Base-by-base conservation (phyloP, 331 rosid species). In the Pyrus hybrid region DNA sequence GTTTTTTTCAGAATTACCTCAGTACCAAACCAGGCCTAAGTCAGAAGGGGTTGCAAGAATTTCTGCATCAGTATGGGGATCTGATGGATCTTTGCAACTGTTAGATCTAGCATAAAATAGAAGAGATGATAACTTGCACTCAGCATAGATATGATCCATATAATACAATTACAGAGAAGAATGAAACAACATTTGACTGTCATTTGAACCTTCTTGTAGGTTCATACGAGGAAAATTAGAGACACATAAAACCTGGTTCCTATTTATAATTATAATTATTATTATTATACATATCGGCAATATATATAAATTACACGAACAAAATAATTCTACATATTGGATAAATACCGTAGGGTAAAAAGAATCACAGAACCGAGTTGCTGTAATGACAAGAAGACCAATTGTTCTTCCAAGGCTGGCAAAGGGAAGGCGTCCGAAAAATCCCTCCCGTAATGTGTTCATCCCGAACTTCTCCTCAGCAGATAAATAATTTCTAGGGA, bases 331-430 rank as follows among this genome's bases (percentile, higher is more conserved):
- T 54, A 72, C 83, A 76, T 73, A 62, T 11, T 41, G 35, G 68
- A 18, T 49, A 16, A 49, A 37, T 49, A 49, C n/a, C 56, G n/a
- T 51, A 32, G 74, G 80, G 65, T n/a, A 37, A 53, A 85, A 91
- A 86, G 91, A 92, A 89, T 90, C 78, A 75, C 80, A 78, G 76
- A 73, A 67, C 33, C 68, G 17, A 75, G 45, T 49, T 81, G 84
- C 78, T 49, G 13, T 13, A 12, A 68, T 41, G 71, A 64, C 81
- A 77, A 85, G 80, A 73, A 14, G 82, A 33, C 73, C 63, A 63
- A 56, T 68, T 83, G 81, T 79, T 64, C 64, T 10, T 74, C 76
- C 60, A 72, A 75, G 88, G 78, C 56, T 49, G 21, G 20, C 56
- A 6, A 49, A 2, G 56, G 56, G 9, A 49, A 49, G 56, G 56